Percentiles rank a stretch among this genome's conserved stretches.
Evolutionary conservation across 371 early-diverging fungal genomes (phyloP).

Genomic region (Mortierella sp.): DNA sequence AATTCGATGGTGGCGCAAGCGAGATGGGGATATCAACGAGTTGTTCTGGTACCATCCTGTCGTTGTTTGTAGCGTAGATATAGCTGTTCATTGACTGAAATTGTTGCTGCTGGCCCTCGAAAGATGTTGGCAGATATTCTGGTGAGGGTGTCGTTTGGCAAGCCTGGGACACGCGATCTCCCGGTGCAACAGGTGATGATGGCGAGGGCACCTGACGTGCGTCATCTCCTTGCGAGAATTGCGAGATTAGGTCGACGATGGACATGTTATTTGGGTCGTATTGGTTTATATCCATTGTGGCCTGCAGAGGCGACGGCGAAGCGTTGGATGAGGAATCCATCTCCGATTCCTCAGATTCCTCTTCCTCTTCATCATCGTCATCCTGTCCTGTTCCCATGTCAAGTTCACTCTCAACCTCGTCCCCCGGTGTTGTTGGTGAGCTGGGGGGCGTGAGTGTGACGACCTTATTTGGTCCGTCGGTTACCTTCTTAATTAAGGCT

Average conservation of each 20-base stretch:
- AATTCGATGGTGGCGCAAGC: constrained; percentile 20
- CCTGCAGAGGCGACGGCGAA: constrained; percentile 49
- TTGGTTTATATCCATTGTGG: constrained; percentile 46
- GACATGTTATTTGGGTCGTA: constrained; percentile 39
- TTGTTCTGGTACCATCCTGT: constrained; percentile 51
- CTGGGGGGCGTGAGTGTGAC: constrained; percentile 45
- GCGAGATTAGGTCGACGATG: constrained; percentile 56
- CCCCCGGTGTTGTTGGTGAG: constrained; percentile 38
- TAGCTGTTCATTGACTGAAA: constrained; percentile 48
- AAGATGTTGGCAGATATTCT: constrained; percentile 17
- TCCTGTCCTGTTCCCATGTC: constrained; percentile 46
- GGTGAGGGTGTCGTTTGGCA: constrained; percentile 32
- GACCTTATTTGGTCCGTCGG: constrained; percentile 30
- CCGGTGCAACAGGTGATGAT: constrained; percentile 38
- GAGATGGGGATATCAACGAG: constrained; percentile 51
- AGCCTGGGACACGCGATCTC: constrained; percentile 31
- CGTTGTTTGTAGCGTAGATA: constrained; percentile 41
- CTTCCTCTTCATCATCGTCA: constrained; percentile 48
- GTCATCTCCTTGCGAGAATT: constrained; percentile 44
- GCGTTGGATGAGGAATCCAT: constrained; percentile 50
- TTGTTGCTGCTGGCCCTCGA: constrained; percentile 33
- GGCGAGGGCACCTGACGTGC: constrained; percentile 51
- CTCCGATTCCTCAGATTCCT: constrained; percentile 44
- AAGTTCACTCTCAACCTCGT: constrained; percentile 35
- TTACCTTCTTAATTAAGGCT: constrained; percentile 12